Evolutionary conservation across 805 yeast species (phyloP), one percentile per base, ranked within the genome.

Genomic region (Jamesozyma lodderae): DNA sequence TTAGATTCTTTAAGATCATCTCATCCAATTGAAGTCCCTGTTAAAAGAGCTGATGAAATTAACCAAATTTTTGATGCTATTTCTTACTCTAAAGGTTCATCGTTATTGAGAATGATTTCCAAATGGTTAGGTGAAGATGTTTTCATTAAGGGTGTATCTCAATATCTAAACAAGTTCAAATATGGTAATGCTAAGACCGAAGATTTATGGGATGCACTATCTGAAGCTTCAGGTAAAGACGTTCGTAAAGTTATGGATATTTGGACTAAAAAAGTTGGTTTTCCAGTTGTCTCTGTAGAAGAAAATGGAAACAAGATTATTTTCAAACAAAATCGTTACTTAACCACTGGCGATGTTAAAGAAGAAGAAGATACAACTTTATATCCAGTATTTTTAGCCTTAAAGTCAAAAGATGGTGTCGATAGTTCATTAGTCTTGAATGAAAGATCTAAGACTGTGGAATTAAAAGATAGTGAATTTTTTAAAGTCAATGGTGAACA

Each of bases 31-130:
- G 88, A 83, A 60, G 90, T 83, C 27, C 87, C 90, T 14, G 84
- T 84, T 21, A 73, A 75, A 57, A 72, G 72, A 46, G 88, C 87
- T 17, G 81, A 76, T 51, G 88, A 83, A 56, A 80, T 83, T 49
- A 81, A 81, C 59, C 92, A 83, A 67, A 80, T 83, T 47, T 83
- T 83, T 56, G 94, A 83, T 59, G 84, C 87, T 31, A 83, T 83
- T 49, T 81, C 92, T 8, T 83, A 83, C 59, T 68, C 81, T 25
- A 83, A 83, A 62, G 94, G 94, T 49, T 79, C 90, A 15, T 77
- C 86, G 5, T 67, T 81, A 43, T 71, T 81, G 60, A 76, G 83
- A 60, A 83, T 81, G 94, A 74, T 82, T 49, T 75, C 85, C 31
- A 73, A 72, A 51, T 81, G 86, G 81, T 68, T 82, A 47, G 90